Evolutionary conservation across 257 asterid species (phyloP).

Genomic region (Nicotiana noctiflora): DNA sequence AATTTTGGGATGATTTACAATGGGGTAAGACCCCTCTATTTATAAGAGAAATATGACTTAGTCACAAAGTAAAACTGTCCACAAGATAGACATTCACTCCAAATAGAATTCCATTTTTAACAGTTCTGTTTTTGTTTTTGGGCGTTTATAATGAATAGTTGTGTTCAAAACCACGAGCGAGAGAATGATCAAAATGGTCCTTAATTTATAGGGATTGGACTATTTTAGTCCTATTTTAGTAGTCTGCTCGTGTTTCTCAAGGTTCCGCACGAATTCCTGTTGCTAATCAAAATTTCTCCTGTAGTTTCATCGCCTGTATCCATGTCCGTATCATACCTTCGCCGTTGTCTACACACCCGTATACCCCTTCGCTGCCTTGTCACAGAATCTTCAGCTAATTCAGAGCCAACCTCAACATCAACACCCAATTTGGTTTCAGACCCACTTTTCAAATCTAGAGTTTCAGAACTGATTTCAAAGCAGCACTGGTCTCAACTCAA

Average conservation of each 20-base stretch:
- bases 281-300: background rate
- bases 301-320: background rate
- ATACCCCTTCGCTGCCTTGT: conserved; percentile 4
- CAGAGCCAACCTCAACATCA: background rate
- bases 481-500: conserved; percentile 60
- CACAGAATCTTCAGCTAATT: background rate
- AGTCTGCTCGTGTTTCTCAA: background rate
- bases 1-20: too few relatives aligned
- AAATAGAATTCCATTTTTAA: too few relatives aligned
- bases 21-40: too few relatives aligned
- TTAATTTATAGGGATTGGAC: too few relatives aligned
- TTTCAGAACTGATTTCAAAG: conserved; percentile 38
- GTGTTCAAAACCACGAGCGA: too few relatives aligned
- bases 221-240: too few relatives aligned
- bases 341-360: background rate
- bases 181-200: too few relatives aligned
- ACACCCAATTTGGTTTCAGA: conserved; percentile 6
- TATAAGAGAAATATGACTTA: too few relatives aligned
- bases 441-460: conserved; percentile 22
- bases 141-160: too few relatives aligned
- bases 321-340: background rate
- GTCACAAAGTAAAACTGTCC: too few relatives aligned
- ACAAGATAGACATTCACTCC: too few relatives aligned
- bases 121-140: too few relatives aligned
- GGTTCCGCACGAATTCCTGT: background rate